Conservation (phyloP, 225 moss, liverwort and hornwort genomes). For the Sphagnum contortum region DNA sequence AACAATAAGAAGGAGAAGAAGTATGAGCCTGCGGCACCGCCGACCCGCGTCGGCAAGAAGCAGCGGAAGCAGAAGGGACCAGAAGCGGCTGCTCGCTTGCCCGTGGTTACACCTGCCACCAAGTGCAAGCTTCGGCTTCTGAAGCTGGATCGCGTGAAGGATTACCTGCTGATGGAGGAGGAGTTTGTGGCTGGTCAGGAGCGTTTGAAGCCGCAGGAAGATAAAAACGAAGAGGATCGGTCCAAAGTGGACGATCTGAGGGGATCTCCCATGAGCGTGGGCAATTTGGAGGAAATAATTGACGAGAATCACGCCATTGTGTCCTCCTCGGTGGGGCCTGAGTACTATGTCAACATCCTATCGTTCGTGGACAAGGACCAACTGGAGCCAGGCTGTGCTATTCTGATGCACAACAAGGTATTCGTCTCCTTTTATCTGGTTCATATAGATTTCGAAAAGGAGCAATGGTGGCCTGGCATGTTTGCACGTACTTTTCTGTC, state of each 20-base stretch:
- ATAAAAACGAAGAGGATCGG: conserved; percentile 94
- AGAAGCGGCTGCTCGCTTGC: conserved; percentile 88
- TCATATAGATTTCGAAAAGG: no score
- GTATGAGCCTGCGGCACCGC: conserved; percentile 93
- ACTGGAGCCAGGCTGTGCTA: conserved; percentile 93
- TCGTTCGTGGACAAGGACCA: conserved; percentile 99
- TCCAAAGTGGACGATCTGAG: conserved; percentile 94
- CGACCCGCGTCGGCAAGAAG: conserved; percentile 89
- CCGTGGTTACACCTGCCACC: conserved; percentile 79
- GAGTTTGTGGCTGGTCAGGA: conserved; percentile 95
- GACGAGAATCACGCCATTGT: conserved; percentile 99
- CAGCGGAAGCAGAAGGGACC: conserved; percentile 96
- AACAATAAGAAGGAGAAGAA: conserved; percentile 98
- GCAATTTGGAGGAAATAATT: conserved; percentile 93
- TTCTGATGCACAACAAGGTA: conserved; percentile 99
- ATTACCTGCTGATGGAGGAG: conserved; percentile 96
- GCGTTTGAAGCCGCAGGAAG: conserved; percentile 96
- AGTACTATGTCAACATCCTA: conserved; percentile 94
- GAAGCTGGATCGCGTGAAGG: conserved; percentile 93
- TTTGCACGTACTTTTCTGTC: no score
- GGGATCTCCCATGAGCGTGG: conserved; percentile 97
- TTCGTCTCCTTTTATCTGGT: no score
- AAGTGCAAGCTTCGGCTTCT: conserved; percentile 93
- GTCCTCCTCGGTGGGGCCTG: conserved; percentile 90
- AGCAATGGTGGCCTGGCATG: no score